Evolutionary conservation across 31 red algal genomes (phyloP).

Genomic region (Asparagopsis taxiformis): DNA sequence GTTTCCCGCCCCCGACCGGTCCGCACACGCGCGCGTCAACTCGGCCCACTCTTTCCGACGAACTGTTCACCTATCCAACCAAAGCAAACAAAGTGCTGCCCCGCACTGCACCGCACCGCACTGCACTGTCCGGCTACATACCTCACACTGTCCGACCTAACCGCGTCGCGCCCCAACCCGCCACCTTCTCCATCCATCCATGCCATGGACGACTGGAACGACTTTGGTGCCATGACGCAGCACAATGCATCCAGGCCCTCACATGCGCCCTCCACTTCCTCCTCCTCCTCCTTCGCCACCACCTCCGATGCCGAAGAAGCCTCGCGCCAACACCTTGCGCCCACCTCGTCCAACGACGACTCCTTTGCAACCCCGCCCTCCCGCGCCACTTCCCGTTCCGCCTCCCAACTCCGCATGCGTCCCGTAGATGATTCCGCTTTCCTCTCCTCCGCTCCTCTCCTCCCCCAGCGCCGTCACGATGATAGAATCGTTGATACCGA

Average conservation of each 20-base stretch:
- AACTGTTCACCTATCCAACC: not conserved
- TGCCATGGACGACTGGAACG: slow-evolving; percentile 76
- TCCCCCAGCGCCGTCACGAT: slow-evolving; percentile 2
- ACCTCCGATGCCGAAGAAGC: not conserved
- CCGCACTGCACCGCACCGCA: not conserved
- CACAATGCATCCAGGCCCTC: not conserved
- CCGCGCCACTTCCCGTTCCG: not conserved
- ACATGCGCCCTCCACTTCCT: slow-evolving; percentile 12
- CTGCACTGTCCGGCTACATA: not conserved
- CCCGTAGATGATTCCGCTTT: not conserved
- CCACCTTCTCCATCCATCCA: not conserved
- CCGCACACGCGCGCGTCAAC: too few relatives aligned
- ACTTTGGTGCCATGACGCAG: slow-evolving; percentile 55
- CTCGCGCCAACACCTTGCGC: not conserved
- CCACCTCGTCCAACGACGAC: slow-evolving; percentile 14
- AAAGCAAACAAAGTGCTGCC: not conserved
- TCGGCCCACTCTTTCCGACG: not conserved
- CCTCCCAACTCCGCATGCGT: not conserved
- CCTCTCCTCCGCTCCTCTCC: slow-evolving; percentile 24
- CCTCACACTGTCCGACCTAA: not conserved
- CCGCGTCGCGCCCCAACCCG: not conserved
- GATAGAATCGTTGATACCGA: not conserved
- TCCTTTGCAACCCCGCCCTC: not conserved
- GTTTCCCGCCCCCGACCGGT: too few relatives aligned
- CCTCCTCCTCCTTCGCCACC: not conserved